Evolutionary conservation across 345 rosid species (phyloP).

Genomic region (Schrenkiella parvula): DNA sequence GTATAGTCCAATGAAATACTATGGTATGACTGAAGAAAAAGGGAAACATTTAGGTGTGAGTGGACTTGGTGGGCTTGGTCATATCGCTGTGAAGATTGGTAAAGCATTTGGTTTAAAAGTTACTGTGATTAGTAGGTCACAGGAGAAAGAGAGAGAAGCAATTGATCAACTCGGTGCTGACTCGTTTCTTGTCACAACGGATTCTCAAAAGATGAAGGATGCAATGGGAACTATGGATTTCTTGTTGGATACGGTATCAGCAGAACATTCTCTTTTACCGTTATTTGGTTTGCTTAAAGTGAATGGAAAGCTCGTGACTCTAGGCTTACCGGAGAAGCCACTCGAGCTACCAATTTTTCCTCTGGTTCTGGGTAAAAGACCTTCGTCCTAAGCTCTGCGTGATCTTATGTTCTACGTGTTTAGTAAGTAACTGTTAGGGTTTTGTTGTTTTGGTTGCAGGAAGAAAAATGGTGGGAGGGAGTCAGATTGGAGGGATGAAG

Average conservation of each 20-base stretch:
- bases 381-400: not conserved
- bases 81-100: conserved; percentile 76
- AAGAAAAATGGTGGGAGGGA: conserved; percentile 48
- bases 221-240: conserved; percentile 72
- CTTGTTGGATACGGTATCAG: conserved; percentile 77
- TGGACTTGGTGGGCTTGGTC: conserved; percentile 95
- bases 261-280: conserved; percentile 64
- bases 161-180: conserved; percentile 32
- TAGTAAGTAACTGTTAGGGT: not conserved
- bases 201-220: conserved; percentile 61
- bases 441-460: conserved; percentile 26
- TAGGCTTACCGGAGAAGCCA: conserved; percentile 77
- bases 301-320: conserved; percentile 66
- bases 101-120: conserved; percentile 87
- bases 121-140: conserved; percentile 74
- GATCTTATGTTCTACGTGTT: not conserved
- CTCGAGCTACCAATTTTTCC: conserved; percentile 67
- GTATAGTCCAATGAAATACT: conserved; percentile 60
- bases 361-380: conserved; percentile 52
- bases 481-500: conserved; percentile 45
- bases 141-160: conserved; percentile 28
- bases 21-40: conserved; percentile 21
- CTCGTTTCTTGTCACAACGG: conserved; percentile 47
- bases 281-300: conserved; percentile 58
- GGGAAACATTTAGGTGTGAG: conserved; percentile 51